Conservation (phyloP, 495 filamentous ascomycete species). For the Rostrohypoxylon terebratum region DNA sequence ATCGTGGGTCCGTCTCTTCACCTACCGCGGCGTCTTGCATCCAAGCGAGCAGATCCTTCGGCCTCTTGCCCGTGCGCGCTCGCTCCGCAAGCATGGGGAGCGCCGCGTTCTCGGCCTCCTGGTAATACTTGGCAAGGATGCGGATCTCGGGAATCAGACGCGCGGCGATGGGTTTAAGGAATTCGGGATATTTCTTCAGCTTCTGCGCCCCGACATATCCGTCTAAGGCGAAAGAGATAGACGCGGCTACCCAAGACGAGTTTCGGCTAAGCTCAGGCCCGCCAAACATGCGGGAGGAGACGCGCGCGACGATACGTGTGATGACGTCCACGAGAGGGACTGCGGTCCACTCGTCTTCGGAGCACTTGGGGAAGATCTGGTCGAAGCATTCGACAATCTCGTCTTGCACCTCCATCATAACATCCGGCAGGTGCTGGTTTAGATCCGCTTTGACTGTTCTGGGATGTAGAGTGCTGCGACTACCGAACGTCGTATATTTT, state of each 20-base stretch:
- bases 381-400: conserved; percentile 32
- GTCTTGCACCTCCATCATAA: conserved; percentile 25
- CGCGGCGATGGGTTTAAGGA: conserved; percentile 6
- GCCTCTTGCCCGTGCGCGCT: conserved; percentile 14
- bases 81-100: conserved; percentile 18
- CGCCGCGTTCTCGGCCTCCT: conserved; percentile 18
- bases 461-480: conserved; percentile 23
- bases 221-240: conserved; percentile 27
- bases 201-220: conserved; percentile 29
- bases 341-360: conserved; percentile 27
- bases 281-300: conserved; percentile 33
- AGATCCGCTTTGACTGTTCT: conserved; percentile 18
- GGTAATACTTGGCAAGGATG: conserved; percentile 23
- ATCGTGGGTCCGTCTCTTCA: conserved; percentile 20
- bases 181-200: conserved; percentile 20
- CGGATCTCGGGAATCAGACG: conserved; percentile 10
- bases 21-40: conserved; percentile 14
- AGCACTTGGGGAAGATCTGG: conserved; percentile 26
- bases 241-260: conserved; percentile 20
- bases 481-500: conserved; percentile 38
- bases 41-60: conserved; percentile 32
- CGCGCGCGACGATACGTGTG: conserved; percentile 28
- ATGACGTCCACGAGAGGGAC: conserved; percentile 17
- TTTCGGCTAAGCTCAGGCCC: conserved; percentile 17
- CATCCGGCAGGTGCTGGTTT: conserved; percentile 19